Percentiles rank a stretch among this genome's conserved stretches.
These are phyloP conservation scores for Saussurea involucrata DNA, from an alignment of 129 eudicot species.

Conservation along the genomic window DNA sequence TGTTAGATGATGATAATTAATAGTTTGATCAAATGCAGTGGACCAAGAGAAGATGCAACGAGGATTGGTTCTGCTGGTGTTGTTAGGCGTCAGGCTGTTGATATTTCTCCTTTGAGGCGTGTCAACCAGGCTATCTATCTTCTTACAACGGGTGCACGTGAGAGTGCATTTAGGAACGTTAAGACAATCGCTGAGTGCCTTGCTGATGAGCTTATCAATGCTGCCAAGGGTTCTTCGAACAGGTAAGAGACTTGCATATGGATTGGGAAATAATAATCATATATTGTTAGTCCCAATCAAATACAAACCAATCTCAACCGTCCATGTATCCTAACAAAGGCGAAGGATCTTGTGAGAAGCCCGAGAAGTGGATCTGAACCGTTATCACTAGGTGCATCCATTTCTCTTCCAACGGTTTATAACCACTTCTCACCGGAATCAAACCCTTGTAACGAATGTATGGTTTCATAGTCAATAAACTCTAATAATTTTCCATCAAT, in stretches of 20 bases:
- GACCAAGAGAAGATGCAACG: slow-evolving; percentile 88
- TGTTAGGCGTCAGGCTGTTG: slow-evolving; percentile 87
- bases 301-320: too few species aligned
- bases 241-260: slow-evolving; percentile 31
- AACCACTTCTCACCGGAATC: too few species aligned
- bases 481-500: too few species aligned
- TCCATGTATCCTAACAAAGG: too few species aligned
- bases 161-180: slow-evolving; percentile 70
- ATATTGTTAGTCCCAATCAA: too few species aligned
- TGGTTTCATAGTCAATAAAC: too few species aligned
- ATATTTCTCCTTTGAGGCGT: slow-evolving; percentile 78
- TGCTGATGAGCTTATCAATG: slow-evolving; percentile 84
- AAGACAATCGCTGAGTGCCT: slow-evolving; percentile 80
- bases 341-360: too few species aligned
- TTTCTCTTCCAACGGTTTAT: too few species aligned
- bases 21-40: slow-evolving; percentile 27
- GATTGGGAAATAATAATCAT: neutral
- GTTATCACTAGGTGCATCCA: too few species aligned
- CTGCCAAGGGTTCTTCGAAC: slow-evolving; percentile 87
- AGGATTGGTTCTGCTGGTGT: slow-evolving; percentile 90
- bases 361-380: too few species aligned
- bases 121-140: slow-evolving; percentile 79
- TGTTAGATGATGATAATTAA: neutral
- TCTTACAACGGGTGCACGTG: slow-evolving; percentile 81
- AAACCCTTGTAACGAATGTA: too few species aligned